These are phyloP conservation scores for Yamadazyma mexicana DNA, from an alignment of 1,139 yeast genomes.

Conservation along the genomic window DNA sequence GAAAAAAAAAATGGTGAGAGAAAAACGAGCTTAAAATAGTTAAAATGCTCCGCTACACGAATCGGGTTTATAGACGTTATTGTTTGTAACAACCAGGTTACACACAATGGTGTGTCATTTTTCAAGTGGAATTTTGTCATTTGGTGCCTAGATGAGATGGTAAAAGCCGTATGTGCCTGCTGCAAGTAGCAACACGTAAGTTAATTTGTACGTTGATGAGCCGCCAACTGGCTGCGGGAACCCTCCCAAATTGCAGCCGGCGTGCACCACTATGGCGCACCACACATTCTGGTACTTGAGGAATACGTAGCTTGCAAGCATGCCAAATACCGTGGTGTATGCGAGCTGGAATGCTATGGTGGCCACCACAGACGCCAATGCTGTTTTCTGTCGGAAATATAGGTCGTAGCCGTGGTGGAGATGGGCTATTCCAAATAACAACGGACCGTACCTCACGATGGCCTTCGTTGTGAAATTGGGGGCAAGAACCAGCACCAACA, in stretches of 20 bases:
- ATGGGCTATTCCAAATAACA: slow-evolving; percentile 89
- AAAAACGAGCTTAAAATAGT: background rate
- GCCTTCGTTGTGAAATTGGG: slow-evolving; percentile 17
- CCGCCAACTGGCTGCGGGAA: slow-evolving; percentile 51
- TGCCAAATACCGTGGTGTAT: slow-evolving; percentile 82
- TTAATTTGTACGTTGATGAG: background rate
- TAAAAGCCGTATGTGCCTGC: slow-evolving; percentile 8
- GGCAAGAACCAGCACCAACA: slow-evolving; percentile 47
- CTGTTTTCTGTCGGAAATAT: slow-evolving; percentile 4
- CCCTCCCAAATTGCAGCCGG: slow-evolving; percentile 77
- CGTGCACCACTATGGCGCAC: slow-evolving; percentile 66
- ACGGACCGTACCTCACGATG: slow-evolving; percentile 53
- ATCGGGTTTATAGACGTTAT: background rate
- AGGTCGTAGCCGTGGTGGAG: slow-evolving; percentile 76
- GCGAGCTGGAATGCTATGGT: slow-evolving; percentile 50
- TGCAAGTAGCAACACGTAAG: slow-evolving; percentile 9
- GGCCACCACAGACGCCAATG: slow-evolving; percentile 6
- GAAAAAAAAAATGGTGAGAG: background rate
- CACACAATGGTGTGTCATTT: background rate
- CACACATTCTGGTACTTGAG: slow-evolving; percentile 54
- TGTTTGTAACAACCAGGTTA: background rate
- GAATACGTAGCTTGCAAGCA: slow-evolving; percentile 64
- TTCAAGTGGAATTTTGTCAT: background rate
- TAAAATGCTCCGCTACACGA: slow-evolving; percentile 1
- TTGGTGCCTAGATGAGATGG: slow-evolving; percentile 1